phyloP scores from a whole-genome alignment of 768 basidiomycete species.

The Naganishia vaughanmartiniae region DNA sequence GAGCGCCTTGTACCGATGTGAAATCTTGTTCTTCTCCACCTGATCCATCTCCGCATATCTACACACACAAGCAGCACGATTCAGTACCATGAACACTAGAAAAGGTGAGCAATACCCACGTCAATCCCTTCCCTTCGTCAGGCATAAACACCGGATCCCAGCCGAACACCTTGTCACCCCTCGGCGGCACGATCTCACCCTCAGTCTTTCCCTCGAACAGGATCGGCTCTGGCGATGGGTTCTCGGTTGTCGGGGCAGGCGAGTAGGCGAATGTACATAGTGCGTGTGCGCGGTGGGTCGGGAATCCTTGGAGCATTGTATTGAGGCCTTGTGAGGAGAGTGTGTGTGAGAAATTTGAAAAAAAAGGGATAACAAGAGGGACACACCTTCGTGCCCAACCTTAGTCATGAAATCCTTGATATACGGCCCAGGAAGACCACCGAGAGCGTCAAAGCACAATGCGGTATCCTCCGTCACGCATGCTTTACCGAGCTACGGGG shows the following conservation, averaged over 20 bases:
- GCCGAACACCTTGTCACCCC: conserved; percentile 76
- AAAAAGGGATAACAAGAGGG: conserved; percentile 1
- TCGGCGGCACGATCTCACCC: conserved; percentile 80
- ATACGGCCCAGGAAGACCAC: conserved; percentile 92
- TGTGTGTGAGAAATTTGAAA: not conserved
- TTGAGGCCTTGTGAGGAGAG: conserved; percentile 63
- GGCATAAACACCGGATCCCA: conserved; percentile 90
- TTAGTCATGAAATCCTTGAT: conserved; percentile 87
- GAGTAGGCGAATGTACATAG: conserved; percentile 96
- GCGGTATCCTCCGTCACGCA: conserved; percentile 74
- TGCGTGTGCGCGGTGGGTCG: conserved; percentile 75
- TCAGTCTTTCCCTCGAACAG: conserved; percentile 83
- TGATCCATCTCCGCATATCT: conserved; percentile 70
- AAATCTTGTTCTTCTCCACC: conserved; percentile 64
- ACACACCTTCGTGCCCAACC: conserved; percentile 76
- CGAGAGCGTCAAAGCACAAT: conserved; percentile 80
- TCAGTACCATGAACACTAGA: too few relatives aligned
- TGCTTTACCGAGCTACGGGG: conserved; percentile 44
- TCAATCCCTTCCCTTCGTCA: conserved; percentile 65
- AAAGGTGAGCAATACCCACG: conserved; percentile 56
- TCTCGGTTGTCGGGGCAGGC: conserved; percentile 52
- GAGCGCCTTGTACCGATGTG: conserved; percentile 68
- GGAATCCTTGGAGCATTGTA: conserved; percentile 73
- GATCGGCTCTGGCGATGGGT: conserved; percentile 74
- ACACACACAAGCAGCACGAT: not conserved